phyloP scores from a whole-genome alignment of 805 yeast genomes.

The Trichomonascus vanleenenianus region DNA sequence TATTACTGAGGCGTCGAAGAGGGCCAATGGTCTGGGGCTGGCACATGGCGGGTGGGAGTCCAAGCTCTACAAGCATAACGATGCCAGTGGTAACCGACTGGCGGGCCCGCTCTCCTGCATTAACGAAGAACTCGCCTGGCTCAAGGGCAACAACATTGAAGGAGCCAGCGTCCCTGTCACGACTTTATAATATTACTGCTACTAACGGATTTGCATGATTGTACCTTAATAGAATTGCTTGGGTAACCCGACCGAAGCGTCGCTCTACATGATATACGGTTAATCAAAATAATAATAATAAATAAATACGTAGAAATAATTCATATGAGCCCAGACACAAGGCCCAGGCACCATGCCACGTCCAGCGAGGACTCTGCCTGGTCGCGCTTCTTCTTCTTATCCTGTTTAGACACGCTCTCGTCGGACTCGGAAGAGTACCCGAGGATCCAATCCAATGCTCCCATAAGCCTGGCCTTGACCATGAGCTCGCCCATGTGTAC shows the following conservation, averaged over 20 bases:
- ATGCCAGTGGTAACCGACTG: slow-evolving; percentile 35
- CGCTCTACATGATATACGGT: neutral
- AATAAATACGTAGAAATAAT: neutral
- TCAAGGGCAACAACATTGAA: no score
- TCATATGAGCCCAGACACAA: slow-evolving; percentile 4
- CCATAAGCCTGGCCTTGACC: slow-evolving; percentile 8
- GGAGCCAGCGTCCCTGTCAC: no score
- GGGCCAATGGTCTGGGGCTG: slow-evolving; percentile 33
- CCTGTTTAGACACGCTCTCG: slow-evolving; percentile 4
- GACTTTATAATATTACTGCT: neutral
- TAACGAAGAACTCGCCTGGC: slow-evolving; percentile 32
- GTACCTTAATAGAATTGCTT: neutral
- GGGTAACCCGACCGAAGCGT: no score
- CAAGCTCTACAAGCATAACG: slow-evolving; percentile 40
- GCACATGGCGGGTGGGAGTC: slow-evolving; percentile 34
- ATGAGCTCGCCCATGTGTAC: slow-evolving; percentile 6
- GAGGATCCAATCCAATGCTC: slow-evolving; percentile 18
- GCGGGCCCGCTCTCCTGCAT: slow-evolving; percentile 38
- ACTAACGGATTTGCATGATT: neutral
- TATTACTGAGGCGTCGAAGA: slow-evolving; percentile 31
- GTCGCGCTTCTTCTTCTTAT: slow-evolving; percentile 10
- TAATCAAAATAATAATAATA: neutral
- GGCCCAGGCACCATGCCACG: slow-evolving; percentile 11
- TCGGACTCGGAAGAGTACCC: slow-evolving; percentile 11
- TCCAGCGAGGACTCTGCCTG: slow-evolving; percentile 9